A percentile compares a stretch with the other conserved stretches of the same genome.
These are phyloP conservation scores for Piedraia hortae DNA, from an alignment of 2,329 filamentous ascomycete genomes.

Conservation along the genomic window DNA sequence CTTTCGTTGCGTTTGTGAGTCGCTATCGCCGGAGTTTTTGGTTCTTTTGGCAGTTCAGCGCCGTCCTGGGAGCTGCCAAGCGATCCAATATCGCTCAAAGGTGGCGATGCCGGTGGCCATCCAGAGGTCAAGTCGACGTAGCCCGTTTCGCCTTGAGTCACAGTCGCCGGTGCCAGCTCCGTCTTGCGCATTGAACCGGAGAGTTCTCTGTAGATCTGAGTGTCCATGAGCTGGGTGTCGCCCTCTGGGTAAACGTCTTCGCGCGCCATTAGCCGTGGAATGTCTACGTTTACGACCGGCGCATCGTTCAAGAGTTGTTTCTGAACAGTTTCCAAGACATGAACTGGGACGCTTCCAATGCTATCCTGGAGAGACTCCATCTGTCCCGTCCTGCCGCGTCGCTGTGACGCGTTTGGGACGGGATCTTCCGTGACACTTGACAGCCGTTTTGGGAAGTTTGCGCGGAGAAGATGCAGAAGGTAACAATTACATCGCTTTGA, in stretches of 20 bases:
- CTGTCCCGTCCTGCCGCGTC: no score
- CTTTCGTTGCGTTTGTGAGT: conserved; percentile 15
- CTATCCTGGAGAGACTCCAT: no score
- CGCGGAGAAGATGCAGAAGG: no score
- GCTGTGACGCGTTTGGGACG: no score
- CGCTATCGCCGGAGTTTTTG: conserved; percentile 17
- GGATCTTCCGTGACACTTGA: no score
- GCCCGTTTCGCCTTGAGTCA: conserved; percentile 8
- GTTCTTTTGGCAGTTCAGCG: conserved; percentile 8
- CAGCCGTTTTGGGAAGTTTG: no score
- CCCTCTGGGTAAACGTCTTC: conserved; percentile 15
- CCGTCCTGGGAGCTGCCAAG: conserved; percentile 3
- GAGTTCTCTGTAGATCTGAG: conserved; percentile 18
- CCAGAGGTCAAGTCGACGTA: conserved; percentile 10
- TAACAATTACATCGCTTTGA: no score
- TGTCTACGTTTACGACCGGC: no score
- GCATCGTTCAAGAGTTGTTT: no score
- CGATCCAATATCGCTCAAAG: conserved; percentile 1
- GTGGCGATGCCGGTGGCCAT: conserved; percentile 4
- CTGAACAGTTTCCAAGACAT: no score
- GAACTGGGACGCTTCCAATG: no score
- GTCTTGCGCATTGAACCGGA: conserved; percentile 11
- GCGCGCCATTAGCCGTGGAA: conserved; percentile 4
- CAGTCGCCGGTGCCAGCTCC: conserved; percentile 4
- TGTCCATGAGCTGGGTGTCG: conserved; percentile 21